Base-by-base conservation (phyloP, 78 protist genomes). In the Planoprotostelium fungivorum region DNA sequence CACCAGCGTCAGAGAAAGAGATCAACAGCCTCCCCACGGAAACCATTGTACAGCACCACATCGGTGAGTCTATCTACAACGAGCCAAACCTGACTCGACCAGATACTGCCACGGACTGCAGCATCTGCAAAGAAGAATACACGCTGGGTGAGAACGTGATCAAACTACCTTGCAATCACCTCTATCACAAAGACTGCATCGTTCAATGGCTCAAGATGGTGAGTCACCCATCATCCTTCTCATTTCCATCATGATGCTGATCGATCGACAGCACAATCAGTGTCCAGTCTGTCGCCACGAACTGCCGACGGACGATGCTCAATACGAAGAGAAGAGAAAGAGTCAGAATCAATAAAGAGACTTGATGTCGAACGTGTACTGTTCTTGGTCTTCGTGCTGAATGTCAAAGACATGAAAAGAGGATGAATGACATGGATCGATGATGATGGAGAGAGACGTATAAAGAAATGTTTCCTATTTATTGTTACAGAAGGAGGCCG, bases 221-320 rank as follows among this genome's bases (percentile, higher is more conserved):
- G 39, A 1, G 35, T 89, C 35, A 23, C 0, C 23, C 84, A 10
- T 88, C 37, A 16, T 9, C 28, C 10, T 34, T 36, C 16, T 63
- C 38, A 35, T 35, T 31, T 36, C 5, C 34, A 87, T n/a, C 10
- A 35, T 9, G 35, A 9, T 36, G 73, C 31, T 16, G 73, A 88
- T 1, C 1, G 0, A 16, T 5, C 39, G 35, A 87, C 31, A 84
- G 88, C 94, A 92, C 87, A 92, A 92, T 84, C 89, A 91, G 84
- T 92, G 94, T 86, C 91, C 92, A 34, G 94, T 92, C n/a, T 92
- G 94, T 29, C 89, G 94, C 89, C 89, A 63, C 63, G 94, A 92
- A 92, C 63, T 92, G 37, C 87, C 87, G 83, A 92, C 94, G 28
- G 94, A 92, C 34, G 94, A 92, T 39, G 88, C 31, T n/a, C 83